Percentiles rank a stretch among this genome's conserved stretches.
Evolutionary conservation across 2,329 filamentous ascomycete genomes (phyloP).

Genomic region (Claviceps maximensis): DNA sequence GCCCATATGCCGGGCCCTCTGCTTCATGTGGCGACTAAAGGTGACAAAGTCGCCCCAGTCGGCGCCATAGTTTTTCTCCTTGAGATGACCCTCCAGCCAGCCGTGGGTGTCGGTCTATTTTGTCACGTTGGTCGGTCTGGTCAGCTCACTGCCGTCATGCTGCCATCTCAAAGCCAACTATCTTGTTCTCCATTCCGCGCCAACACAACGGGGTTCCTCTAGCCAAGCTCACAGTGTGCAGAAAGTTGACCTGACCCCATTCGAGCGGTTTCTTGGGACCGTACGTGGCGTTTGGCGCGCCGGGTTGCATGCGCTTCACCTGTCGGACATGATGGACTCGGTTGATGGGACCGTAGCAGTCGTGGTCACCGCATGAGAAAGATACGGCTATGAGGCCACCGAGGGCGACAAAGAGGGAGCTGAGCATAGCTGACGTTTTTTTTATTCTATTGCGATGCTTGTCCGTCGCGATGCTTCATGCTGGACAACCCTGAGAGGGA

Average conservation of each 20-base stretch:
- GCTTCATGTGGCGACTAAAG: slow-evolving; percentile 46
- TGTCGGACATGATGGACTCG: slow-evolving; percentile 31
- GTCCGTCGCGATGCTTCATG: background rate
- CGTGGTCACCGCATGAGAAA: slow-evolving; percentile 22
- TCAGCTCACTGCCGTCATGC: background rate
- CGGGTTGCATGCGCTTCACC: slow-evolving; percentile 36
- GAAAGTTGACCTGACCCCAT: slow-evolving; percentile 51
- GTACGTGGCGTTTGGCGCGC: slow-evolving; percentile 26
- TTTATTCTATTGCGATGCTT: background rate
- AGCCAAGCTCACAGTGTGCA: slow-evolving; percentile 33
- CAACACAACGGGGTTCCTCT: background rate
- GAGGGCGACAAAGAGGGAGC: slow-evolving; percentile 5
- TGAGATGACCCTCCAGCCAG: slow-evolving; percentile 47
- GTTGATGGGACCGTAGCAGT: slow-evolving; percentile 28
- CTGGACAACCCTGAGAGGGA: no score
- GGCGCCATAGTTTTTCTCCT: slow-evolving; percentile 49
- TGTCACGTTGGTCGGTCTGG: background rate
- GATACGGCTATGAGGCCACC: slow-evolving; percentile 6
- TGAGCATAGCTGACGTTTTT: slow-evolving; percentile 2
- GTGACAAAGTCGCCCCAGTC: slow-evolving; percentile 55
- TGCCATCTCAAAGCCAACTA: background rate
- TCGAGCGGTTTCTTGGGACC: slow-evolving; percentile 33
- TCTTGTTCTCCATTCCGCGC: background rate
- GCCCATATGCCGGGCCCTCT: slow-evolving; percentile 39
- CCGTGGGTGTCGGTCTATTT: slow-evolving; percentile 43